Conservation (phyloP, 108 stramenopile species). For the Fragilaria crotonensis region DNA sequence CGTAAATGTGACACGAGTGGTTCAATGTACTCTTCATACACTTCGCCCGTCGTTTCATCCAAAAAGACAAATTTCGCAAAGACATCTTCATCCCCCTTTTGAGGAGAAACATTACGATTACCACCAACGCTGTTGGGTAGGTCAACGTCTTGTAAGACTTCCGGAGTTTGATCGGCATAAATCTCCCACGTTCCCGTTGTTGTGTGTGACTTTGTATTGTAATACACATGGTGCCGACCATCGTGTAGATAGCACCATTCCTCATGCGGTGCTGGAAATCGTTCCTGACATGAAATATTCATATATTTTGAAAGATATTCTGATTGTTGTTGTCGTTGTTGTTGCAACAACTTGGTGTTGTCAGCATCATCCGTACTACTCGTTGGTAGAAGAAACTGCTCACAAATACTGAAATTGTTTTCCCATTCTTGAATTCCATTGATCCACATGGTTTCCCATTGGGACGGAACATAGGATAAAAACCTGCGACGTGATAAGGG, state of each 20-base stretch:
- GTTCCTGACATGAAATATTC: not conserved
- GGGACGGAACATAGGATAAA: not conserved
- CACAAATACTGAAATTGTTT: not conserved
- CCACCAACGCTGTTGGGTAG: too few species aligned
- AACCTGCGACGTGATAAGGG: not conserved
- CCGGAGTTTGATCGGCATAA: too few species aligned
- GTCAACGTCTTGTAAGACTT: too few species aligned
- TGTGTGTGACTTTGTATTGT: not conserved
- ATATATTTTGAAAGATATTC: not conserved
- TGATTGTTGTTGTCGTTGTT: too few species aligned
- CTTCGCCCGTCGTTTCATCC: not conserved
- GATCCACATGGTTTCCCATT: not conserved
- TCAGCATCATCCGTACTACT: too few species aligned
- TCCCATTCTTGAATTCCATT: not conserved
- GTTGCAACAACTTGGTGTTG: too few species aligned
- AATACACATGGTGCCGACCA: not conserved
- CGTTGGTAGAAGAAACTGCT: not conserved
- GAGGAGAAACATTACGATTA: not conserved
- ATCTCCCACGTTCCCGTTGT: not conserved
- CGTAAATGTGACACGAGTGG: not conserved
- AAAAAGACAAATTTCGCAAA: not conserved
- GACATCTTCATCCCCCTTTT: not conserved
- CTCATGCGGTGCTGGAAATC: not conserved
- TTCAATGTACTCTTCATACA: slow-evolving; percentile 1
- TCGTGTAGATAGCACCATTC: not conserved